Base-by-base conservation (phyloP, 2,329 filamentous ascomycete genomes). In the Claviceps sp. region DNA sequence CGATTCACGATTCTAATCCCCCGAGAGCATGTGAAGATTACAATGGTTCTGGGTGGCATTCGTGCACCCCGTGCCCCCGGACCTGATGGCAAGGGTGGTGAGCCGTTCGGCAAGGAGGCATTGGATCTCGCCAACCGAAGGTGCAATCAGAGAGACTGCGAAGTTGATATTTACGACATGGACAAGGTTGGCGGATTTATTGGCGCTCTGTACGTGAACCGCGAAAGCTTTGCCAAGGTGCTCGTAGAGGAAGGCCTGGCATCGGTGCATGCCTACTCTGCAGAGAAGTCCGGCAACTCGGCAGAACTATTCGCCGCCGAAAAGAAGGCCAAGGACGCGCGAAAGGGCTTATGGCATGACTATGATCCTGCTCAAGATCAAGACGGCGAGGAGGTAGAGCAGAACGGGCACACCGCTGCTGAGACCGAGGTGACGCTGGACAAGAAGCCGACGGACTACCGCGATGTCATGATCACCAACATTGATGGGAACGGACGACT, bases 111-210 rank as follows among this genome's bases (percentile, higher is more conserved):
- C 24, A 86, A 94, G 67, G 93, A 98, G 71, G 91, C 91, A 3
- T 79, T 95, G 56, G 91, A 98, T 49, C 83, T 97, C 59, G 90
- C 91, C 48, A 89, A 88, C 69, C 84, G 81, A 62, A 82, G 90
- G 53, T 89, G 86, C 71, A 86, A 89, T 74, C 93, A 98, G 73
- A 84, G 93, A 51, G 93, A 98, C 67, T 90, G 93, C 48, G 91
- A 97, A 69, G 87, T 98, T 54, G 90, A 98, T 61, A 85, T 98
- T 20, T 84, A 95, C 66, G 89, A 90, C 61, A 86, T 88, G 59
- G 93, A 98, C 76, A 97, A 96, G 75, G 84, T 93, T 26, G 93
- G 93, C 61, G 93, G 93, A 40, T 98, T 98, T 74, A 97, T 98
- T 59, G 93, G 93, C 52, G 87, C 88, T 14, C 76, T 98, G 24